Conservation (phyloP, 768 basidiomycete species). For the Pleurotus cornucopiae region DNA sequence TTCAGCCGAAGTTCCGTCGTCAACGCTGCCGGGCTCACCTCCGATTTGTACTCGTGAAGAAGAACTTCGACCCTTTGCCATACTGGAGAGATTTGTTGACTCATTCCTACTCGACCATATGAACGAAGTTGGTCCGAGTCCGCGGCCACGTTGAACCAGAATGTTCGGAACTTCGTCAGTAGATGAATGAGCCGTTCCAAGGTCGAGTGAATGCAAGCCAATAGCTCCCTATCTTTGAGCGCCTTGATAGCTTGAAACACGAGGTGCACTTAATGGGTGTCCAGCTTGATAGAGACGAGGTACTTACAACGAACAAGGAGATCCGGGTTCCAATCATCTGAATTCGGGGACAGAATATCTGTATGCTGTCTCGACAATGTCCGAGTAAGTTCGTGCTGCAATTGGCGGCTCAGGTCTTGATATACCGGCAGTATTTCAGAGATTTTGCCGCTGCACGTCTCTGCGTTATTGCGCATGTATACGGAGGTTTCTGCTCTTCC, state of each 20-base stretch:
- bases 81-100: too few relatives aligned
- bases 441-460: background rate
- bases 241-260: background rate
- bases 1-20: too few relatives aligned
- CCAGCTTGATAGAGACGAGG: background rate
- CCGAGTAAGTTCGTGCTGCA: background rate
- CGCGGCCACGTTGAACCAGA: background rate
- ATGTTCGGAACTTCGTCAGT: background rate
- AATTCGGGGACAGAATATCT: background rate
- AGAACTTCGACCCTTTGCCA: too few relatives aligned
- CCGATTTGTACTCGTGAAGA: too few relatives aligned
- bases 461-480: background rate
- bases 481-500: background rate
- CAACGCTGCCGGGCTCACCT: too few relatives aligned
- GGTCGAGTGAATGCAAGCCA: background rate
- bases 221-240: background rate
- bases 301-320: background rate
- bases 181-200: background rate
- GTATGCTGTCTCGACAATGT: background rate
- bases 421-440: background rate
- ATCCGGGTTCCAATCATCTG: background rate
- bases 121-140: background rate
- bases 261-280: background rate
- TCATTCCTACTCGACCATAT: too few relatives aligned
- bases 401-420: background rate